A percentile compares a stretch with the other conserved stretches of the same genome.
phyloP scores from a whole-genome alignment of 1,284 basidiomycete species.

The Trichosporon faecale region DNA sequence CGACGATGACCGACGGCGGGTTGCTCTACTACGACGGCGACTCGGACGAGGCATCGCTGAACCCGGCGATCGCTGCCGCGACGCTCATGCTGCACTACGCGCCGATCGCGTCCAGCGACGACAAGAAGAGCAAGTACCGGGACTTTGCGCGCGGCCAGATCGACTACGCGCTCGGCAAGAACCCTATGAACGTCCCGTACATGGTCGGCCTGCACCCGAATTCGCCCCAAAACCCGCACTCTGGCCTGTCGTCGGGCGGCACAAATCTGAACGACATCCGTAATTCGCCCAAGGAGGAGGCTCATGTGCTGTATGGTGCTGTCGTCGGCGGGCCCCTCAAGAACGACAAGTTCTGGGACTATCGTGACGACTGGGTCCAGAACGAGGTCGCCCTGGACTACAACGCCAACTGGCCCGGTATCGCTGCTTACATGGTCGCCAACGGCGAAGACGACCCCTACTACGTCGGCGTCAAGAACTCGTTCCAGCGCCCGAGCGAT shows the following conservation, averaged over 20 bases:
- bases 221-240: slow-evolving; percentile 82
- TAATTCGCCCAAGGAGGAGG: slow-evolving; percentile 65
- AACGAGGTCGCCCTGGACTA: slow-evolving; percentile 57
- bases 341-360: slow-evolving; percentile 73
- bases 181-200: slow-evolving; percentile 67
- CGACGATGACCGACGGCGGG: slow-evolving; percentile 65
- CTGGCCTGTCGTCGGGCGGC: slow-evolving; percentile 79
- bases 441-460: slow-evolving; percentile 61
- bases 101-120: slow-evolving; percentile 63
- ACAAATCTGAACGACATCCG: slow-evolving; percentile 63
- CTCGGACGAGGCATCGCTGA: slow-evolving; percentile 72
- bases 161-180: slow-evolving; percentile 77
- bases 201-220: slow-evolving; percentile 80
- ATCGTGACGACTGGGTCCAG: slow-evolving; percentile 59
- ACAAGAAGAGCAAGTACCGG: slow-evolving; percentile 61
- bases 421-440: slow-evolving; percentile 59
- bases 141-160: slow-evolving; percentile 57
- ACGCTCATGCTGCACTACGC: slow-evolving; percentile 76
- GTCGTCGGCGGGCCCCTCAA: slow-evolving; percentile 81
- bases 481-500: slow-evolving; percentile 65
- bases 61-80: slow-evolving; percentile 80
- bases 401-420: slow-evolving; percentile 77
- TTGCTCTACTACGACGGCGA: slow-evolving; percentile 75
- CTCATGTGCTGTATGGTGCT: slow-evolving; percentile 78
- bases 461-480: slow-evolving; percentile 67